These are phyloP conservation scores for Eimeria praecox DNA, from an alignment of 169 alveolate species.

Conservation along the genomic window DNA sequence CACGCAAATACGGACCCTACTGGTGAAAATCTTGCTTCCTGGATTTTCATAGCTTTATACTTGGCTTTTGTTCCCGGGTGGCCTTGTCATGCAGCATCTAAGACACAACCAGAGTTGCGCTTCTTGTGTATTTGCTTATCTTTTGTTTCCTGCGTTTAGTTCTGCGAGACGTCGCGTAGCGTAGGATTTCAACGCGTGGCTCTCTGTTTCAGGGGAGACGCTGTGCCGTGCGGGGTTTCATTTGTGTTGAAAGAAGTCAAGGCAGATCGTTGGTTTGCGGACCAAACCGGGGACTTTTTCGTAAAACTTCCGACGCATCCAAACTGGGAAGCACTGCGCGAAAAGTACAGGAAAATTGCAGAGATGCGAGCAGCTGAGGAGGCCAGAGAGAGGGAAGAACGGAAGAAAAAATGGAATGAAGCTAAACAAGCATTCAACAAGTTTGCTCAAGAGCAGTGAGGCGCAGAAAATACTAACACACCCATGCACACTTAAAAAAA, in stretches of 20 bases:
- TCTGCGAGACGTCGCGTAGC: slow-evolving; percentile 63
- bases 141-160: slow-evolving; percentile 22
- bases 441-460: slow-evolving; percentile 62
- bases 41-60: not conserved
- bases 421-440: slow-evolving; percentile 65
- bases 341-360: slow-evolving; percentile 22
- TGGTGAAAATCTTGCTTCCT: not conserved
- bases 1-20: not conserved
- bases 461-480: not conserved
- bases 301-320: slow-evolving; percentile 71
- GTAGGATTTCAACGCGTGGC: slow-evolving; percentile 80
- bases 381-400: slow-evolving; percentile 20
- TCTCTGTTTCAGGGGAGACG: slow-evolving; percentile 59
- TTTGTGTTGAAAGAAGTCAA: slow-evolving; percentile 74
- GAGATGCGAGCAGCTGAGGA: slow-evolving; percentile 34
- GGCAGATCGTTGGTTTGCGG: slow-evolving; percentile 78
- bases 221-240: slow-evolving; percentile 56
- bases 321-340: slow-evolving; percentile 58
- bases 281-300: slow-evolving; percentile 57
- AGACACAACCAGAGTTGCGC: not conserved
- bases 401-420: slow-evolving; percentile 15
- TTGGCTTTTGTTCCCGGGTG: not conserved
- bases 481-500: not conserved
- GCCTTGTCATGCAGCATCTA: not conserved
- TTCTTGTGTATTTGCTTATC: not conserved